phyloP scores from a whole-genome alignment of 768 basidiomycete species.

The Galerina sulciceps region DNA sequence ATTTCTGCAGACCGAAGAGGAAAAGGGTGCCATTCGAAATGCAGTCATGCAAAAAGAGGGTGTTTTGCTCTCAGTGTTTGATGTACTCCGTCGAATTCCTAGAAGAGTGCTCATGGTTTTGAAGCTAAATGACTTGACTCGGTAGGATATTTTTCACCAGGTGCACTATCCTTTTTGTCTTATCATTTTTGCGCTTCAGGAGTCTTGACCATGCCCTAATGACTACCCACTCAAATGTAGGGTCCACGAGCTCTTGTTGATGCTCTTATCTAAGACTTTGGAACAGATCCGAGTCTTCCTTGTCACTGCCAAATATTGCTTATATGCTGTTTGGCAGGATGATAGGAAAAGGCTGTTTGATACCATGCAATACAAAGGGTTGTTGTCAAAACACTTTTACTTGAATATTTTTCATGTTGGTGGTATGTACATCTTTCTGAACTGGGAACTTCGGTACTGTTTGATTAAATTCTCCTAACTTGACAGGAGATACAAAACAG shows the following conservation, averaged over 20 bases:
- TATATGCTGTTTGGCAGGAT: slow-evolving; percentile 77
- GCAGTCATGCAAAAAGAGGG: slow-evolving; percentile 87
- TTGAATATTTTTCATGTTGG: slow-evolving; percentile 63
- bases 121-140: slow-evolving; percentile 85
- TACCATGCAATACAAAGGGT: slow-evolving; percentile 52
- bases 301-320: slow-evolving; percentile 89
- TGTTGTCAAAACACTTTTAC: slow-evolving; percentile 49
- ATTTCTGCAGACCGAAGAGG: slow-evolving; percentile 70
- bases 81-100: slow-evolving; percentile 86
- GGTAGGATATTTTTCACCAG: slow-evolving; percentile 42
- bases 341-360: slow-evolving; percentile 53
- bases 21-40: slow-evolving; percentile 80
- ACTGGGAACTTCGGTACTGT: background rate
- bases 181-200: slow-evolving; percentile 43
- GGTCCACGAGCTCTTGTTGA: slow-evolving; percentile 14
- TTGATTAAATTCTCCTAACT: background rate
- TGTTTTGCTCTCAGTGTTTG: slow-evolving; percentile 81
- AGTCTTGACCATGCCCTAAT: slow-evolving; percentile 83
- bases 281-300: slow-evolving; percentile 82
- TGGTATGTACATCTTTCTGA: slow-evolving; percentile 52
- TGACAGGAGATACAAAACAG: slow-evolving; percentile 61
- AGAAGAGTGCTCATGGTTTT: slow-evolving; percentile 82
- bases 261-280: slow-evolving; percentile 16
- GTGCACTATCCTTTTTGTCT: slow-evolving; percentile 8
- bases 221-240: slow-evolving; percentile 84